Evolutionary conservation across 2,329 filamentous ascomycete species (phyloP).

Genomic region (Xylaria sp.): DNA sequence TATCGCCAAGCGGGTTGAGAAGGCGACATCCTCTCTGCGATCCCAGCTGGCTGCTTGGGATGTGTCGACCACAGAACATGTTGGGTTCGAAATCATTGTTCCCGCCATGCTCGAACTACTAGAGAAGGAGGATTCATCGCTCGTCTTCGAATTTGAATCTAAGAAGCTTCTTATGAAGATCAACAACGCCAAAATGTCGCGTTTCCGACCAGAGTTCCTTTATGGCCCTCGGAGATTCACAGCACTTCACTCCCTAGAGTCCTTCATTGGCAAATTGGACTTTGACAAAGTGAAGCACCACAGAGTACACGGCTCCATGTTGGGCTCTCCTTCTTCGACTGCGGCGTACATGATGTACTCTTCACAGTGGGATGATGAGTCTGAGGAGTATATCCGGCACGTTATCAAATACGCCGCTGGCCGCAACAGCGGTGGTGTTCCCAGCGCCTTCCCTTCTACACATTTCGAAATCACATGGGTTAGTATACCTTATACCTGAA

Average conservation of each 20-base stretch:
- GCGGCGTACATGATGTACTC: conserved; percentile 48
- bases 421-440: conserved; percentile 38
- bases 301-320: conserved; percentile 49
- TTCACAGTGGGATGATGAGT: conserved; percentile 40
- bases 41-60: conserved; percentile 46
- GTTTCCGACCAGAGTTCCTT: conserved; percentile 47
- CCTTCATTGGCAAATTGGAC: conserved; percentile 52
- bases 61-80: conserved; percentile 46
- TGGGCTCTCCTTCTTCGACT: conserved; percentile 55
- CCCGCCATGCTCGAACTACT: conserved; percentile 49
- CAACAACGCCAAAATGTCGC: conserved; percentile 46
- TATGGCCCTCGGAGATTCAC: conserved; percentile 47
- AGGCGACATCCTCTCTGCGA: conserved; percentile 40
- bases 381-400: conserved; percentile 40
- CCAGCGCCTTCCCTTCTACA: conserved; percentile 41
- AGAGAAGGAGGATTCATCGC: conserved; percentile 39
- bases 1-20: conserved; percentile 37
- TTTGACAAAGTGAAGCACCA: conserved; percentile 53
- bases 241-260: conserved; percentile 53
- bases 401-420: conserved; percentile 37
- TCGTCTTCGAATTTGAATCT: conserved; percentile 47
- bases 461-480: conserved; percentile 42
- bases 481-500: conserved; percentile 7
- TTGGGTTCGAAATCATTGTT: conserved; percentile 53
- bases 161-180: conserved; percentile 42